Conservation (phyloP, 2,329 filamentous ascomycete species). For the Talaromyces islandicus region DNA sequence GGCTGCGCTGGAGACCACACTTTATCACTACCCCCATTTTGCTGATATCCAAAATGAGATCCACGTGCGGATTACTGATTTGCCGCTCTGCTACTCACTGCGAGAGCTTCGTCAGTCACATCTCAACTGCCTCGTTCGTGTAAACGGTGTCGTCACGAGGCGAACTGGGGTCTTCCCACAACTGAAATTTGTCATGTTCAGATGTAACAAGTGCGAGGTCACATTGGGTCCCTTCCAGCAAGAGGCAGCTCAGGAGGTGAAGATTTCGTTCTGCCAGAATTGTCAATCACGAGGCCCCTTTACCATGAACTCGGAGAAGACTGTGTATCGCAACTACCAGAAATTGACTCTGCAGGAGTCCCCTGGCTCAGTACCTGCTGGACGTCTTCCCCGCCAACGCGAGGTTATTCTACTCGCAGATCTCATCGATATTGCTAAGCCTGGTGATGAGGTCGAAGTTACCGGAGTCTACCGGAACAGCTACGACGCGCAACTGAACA, state of each 20-base stretch:
- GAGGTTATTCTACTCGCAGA: conserved; percentile 97
- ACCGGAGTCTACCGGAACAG: conserved; percentile 97
- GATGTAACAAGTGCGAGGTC: conserved; percentile 86
- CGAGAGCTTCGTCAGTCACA: conserved; percentile 92
- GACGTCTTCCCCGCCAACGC: conserved; percentile 83
- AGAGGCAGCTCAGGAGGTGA: conserved; percentile 93
- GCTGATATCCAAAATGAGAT: conserved; percentile 97
- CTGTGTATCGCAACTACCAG: conserved; percentile 97
- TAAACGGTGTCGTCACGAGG: conserved; percentile 90
- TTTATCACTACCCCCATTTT: conserved; percentile 95
- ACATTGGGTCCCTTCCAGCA: conserved; percentile 96
- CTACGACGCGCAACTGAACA: conserved; percentile 95
- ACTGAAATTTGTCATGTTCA: conserved; percentile 97
- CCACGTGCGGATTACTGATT: conserved; percentile 90
- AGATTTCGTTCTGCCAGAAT: conserved; percentile 91
- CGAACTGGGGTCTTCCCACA: conserved; percentile 95
- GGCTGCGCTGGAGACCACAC: conserved; percentile 91
- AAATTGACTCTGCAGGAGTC: conserved; percentile 96
- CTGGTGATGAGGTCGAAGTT: conserved; percentile 94
- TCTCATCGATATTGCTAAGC: conserved; percentile 92
- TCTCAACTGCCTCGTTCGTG: conserved; percentile 89
- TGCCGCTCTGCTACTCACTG: conserved; percentile 91
- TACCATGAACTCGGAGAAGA: conserved; percentile 93
- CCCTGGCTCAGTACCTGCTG: conserved; percentile 91
- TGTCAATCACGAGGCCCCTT: conserved; percentile 95